Evolutionary conservation across 2,329 filamentous ascomycete species (phyloP), one percentile per base, ranked within the genome.

Genomic region (Pseudocercospora vitis): DNA sequence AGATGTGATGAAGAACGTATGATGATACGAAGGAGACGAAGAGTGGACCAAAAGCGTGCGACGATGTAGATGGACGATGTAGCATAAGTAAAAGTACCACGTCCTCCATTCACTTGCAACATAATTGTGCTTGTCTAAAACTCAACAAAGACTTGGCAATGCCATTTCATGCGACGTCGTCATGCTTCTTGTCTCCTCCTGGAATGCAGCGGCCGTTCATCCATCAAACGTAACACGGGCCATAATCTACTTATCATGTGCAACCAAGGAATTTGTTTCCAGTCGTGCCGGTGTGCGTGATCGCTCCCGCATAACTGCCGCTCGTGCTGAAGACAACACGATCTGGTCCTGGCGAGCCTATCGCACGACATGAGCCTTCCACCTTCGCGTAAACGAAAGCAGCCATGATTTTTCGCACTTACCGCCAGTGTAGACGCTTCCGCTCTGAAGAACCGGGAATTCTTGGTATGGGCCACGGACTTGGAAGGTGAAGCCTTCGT

Each of bases 221-320:
- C 19, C 33, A 19, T 28, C 32, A 39, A 40, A 18, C 24, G 18
- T 24, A n/a, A n/a, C n/a, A n/a, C n/a, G n/a, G n/a, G n/a, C n/a
- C n/a, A n/a, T n/a, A n/a, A n/a, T n/a, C n/a, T n/a, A n/a, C n/a
- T n/a, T n/a, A n/a, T n/a, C n/a, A n/a, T n/a, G n/a, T 67, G 68
- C 85, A 88, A n/a, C 75, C 79, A 52, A 88, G 83, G 70, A 89
- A 89, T 70, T 80, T 75, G 68, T 88, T 84, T 6, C 83, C 83
- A 47, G 78, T 81, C 14, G 86, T 85, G 23, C 86, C 86, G 18
- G 83, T 86, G 65, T 89, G 86, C 0, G 86, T 89, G 58, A 89
- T 86, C 23, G 80, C 74, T 31, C 84, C 85, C 11, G 83, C 85
- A 39, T 81, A 76, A 53, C 78, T 55, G 62, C 84, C 80, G 12